Percentiles rank a stretch among this genome's conserved stretches.
These are phyloP conservation scores for Flaveria linearis DNA, from an alignment of 129 eudicot genomes.

Conservation along the genomic window DNA sequence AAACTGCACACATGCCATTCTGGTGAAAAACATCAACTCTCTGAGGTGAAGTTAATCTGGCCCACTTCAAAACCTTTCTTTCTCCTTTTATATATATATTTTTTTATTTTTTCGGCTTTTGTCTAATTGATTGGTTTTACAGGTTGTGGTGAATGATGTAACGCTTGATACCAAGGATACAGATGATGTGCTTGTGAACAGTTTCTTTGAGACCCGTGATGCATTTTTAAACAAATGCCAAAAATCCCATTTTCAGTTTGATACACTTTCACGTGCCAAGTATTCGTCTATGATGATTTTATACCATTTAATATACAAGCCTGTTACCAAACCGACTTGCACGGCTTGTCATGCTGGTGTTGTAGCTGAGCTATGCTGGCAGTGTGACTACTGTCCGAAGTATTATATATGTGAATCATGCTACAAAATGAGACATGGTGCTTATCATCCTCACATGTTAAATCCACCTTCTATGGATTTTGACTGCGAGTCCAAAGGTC, in stretches of 20 bases:
- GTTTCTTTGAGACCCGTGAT: slow-evolving; percentile 57
- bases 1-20: slow-evolving; percentile 54
- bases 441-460: slow-evolving; percentile 50
- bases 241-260: slow-evolving; percentile 69
- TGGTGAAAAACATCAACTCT: slow-evolving; percentile 63
- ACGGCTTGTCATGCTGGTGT: slow-evolving; percentile 45
- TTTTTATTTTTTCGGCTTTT: background rate
- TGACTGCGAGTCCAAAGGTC: slow-evolving; percentile 32
- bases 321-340: slow-evolving; percentile 35
- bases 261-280: slow-evolving; percentile 80
- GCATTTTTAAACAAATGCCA: slow-evolving; percentile 72
- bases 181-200: slow-evolving; percentile 52
- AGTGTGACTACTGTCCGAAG: slow-evolving; percentile 48
- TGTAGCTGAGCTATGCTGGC: slow-evolving; percentile 38
- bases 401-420: slow-evolving; percentile 44
- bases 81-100: background rate
- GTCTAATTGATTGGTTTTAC: slow-evolving; percentile 18
- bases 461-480: slow-evolving; percentile 25
- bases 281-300: slow-evolving; percentile 91
- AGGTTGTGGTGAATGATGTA: slow-evolving; percentile 55
- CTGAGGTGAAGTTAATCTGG: slow-evolving; percentile 45
- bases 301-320: slow-evolving; percentile 59
- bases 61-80: background rate
- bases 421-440: slow-evolving; percentile 40
- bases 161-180: slow-evolving; percentile 65